These are phyloP conservation scores for Brasenia schreberi DNA, from an alignment of 164 flowering plant species.

Conservation along the genomic window DNA sequence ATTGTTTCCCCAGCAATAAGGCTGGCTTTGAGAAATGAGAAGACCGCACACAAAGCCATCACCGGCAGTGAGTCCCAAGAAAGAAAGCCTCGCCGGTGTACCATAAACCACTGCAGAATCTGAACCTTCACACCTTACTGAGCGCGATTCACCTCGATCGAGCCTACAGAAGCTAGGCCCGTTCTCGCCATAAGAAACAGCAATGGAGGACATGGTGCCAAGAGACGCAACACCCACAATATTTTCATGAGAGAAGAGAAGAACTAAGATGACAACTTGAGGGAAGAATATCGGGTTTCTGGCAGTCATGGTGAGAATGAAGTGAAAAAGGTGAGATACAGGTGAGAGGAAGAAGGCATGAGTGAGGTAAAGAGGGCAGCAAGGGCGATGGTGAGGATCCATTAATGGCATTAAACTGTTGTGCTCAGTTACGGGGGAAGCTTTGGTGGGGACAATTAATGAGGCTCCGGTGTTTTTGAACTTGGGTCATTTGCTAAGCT, in stretches of 20 bases:
- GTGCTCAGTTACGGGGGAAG: background rate
- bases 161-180: slow-evolving; percentile 90
- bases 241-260: slow-evolving; percentile 10
- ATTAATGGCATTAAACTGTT: background rate
- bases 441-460: background rate
- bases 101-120: slow-evolving; percentile 70
- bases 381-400: background rate
- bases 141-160: slow-evolving; percentile 63
- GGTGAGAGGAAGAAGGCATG: slow-evolving; percentile 10
- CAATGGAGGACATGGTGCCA: slow-evolving; percentile 91
- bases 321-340: background rate
- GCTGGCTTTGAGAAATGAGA: slow-evolving; percentile 43
- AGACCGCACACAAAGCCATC: slow-evolving; percentile 96
- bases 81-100: slow-evolving; percentile 48
- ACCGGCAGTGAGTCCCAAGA: slow-evolving; percentile 69
- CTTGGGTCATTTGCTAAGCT: background rate
- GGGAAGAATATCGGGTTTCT: background rate
- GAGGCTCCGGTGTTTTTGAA: background rate
- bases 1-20: slow-evolving; percentile 94
- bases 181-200: slow-evolving; percentile 85
- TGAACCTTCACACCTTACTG: slow-evolving; percentile 66
- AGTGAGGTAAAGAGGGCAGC: slow-evolving; percentile 1
- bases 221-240: slow-evolving; percentile 31
- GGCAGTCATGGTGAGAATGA: background rate
- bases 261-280: background rate